Evolutionary conservation across 2,329 filamentous ascomycete genomes (phyloP), one percentile per base, ranked within the genome.

Genomic region (Aphanocladium album): DNA sequence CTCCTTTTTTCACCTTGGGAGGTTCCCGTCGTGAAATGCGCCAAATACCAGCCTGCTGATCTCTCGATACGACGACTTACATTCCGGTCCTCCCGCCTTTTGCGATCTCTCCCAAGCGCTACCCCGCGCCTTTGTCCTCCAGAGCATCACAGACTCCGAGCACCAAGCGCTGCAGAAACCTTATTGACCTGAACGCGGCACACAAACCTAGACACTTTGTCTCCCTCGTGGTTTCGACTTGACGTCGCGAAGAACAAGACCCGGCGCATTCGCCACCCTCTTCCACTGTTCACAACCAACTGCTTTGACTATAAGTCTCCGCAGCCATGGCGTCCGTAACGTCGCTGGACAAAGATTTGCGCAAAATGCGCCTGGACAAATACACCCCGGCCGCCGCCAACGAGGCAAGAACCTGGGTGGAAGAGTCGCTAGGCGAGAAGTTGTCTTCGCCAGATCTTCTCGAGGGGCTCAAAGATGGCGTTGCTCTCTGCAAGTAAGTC

Each of bases 271-370:
- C 3, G 19, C 25, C 23, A 1, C 14, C 33, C 23, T 33, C 23
- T 41, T 30, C 16, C 1, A 17, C 11, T 16, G 23, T 17, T 5
- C 45, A 39, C 46, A 51, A 17, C 35, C 3, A n/a, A 16, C 33
- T 16, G 23, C 6, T 5, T 17, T 27, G 45, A 27, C 33, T 25
- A 11, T 5, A 45, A n/a, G 4, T 19, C 5, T 19, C 23, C 23
- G 27, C 16, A 65, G 71, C 59, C 64, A 98, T 98, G 93, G 93
- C 93, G 68, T 96, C 93, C 43, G 93, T 98, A 35, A 85, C 91
- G 65, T 96, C 91, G 64, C 81, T 99, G 63, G 95, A 98, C 77
- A 93, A 93, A 76, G 95, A 99, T 80, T 83, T 99, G 86, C 90
- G 91, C 82, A 92, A 88, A 74, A 76, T 98, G 83, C 93, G 95